Evolutionary conservation across 805 yeast species (phyloP), one percentile per base, ranked within the genome.

Genomic region (Tetrapisispora fleetii): DNA sequence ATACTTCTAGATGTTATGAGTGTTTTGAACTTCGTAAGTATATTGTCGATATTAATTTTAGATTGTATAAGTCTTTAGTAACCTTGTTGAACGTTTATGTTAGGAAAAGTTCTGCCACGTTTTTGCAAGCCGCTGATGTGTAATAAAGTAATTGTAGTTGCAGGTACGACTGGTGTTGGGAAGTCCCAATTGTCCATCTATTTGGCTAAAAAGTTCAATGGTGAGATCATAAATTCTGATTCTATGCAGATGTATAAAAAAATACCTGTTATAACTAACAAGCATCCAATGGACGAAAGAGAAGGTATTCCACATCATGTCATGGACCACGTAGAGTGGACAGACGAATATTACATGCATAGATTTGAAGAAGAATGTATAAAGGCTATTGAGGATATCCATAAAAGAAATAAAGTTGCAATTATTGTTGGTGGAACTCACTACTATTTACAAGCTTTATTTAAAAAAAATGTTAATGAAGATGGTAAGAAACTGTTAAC

Each of bases 141-240:
- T 8, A 41, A 58, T 49, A 73, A 71, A 48, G 64, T 86, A 5
- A 73, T 85, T 27, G 79, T 87, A 16, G 77, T 86, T 17, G 84
- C 85, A 3, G 99, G 99, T 0, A 90, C 96, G 35, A 91, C 99
- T 0, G 99, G 98, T 0, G 97, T 89, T 13, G 99, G 99, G 0
- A 91, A 91, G 61, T 90, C 97, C 0, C 88, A 86, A 56, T 74
- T 79, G 58, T 63, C 70, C 9, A 59, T 57, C 38, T 91, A 88
- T 51, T 63, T 93, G 19, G 96, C 97, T 11, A 73, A 77, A 55
- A 74, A 74, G 27, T 75, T 84, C 46, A 76, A 81, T 59, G 98
- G 98, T 19, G 98, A 93, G 61, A 74, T 93, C 53, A 85, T 93
- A 53, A 93, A 93, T 65, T 96, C 95, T 0, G 99, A 93, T 63